Percentiles rank a stretch among this genome's conserved stretches.
These are phyloP conservation scores for Setaria viridis DNA, from an alignment of 202 grass and related monocot genomes.

Conservation along the genomic window DNA sequence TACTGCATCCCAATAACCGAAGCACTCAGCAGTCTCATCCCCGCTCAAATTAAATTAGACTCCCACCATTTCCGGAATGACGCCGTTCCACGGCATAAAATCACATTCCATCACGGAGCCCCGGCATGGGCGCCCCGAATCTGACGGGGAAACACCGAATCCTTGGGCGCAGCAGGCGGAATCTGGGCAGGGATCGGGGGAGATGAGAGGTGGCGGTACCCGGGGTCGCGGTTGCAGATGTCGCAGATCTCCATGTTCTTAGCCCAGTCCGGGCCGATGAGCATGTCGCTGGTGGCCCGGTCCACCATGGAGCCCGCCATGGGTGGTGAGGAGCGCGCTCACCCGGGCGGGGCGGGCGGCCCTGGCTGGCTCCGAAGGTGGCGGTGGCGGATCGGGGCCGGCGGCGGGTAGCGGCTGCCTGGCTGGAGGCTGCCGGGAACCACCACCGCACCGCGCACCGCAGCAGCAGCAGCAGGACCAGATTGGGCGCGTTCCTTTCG, in stretches of 20 bases:
- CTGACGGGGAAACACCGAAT: not conserved
- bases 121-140: not conserved
- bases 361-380: not conserved
- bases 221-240: conserved; percentile 94
- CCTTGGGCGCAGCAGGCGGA: not conserved
- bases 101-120: not conserved
- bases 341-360: too few species aligned
- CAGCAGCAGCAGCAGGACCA: not conserved
- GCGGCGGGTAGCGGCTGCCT: not conserved
- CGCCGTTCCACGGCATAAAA: not conserved
- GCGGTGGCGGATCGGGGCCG: conserved; percentile 44
- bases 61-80: not conserved
- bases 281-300: conserved; percentile 87
- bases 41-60: not conserved
- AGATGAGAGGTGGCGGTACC: conserved; percentile 34
- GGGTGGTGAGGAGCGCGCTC: not conserved
- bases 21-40: not conserved
- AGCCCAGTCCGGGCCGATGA: conserved; percentile 96
- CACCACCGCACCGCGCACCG: conserved; percentile 10
- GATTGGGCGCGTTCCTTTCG: conserved; percentile 44
- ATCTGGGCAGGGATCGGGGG: not conserved
- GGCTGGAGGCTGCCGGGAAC: not conserved
- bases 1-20: not conserved
- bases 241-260: conserved; percentile 99
- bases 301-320: conserved; percentile 93